These are phyloP conservation scores for Sonneratia alba DNA, from an alignment of 345 rosid genomes.

Conservation along the genomic window DNA sequence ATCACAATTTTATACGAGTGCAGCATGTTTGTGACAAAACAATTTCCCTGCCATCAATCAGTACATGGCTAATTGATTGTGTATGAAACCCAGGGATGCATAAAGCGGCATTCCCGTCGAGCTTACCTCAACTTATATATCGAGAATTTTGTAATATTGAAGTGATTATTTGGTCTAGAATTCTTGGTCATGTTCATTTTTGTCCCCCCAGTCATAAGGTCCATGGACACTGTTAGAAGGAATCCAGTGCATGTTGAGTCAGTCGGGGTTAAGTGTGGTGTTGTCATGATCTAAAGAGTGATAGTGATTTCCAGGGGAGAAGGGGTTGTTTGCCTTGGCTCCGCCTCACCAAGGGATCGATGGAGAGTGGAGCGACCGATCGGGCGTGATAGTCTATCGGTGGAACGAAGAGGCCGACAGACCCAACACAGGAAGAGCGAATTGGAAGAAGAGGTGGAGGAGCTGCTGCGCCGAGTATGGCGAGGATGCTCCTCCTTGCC, in stretches of 20 bases:
- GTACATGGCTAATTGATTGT: no score
- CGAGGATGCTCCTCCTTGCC: constrained; percentile 50
- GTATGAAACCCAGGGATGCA: not conserved
- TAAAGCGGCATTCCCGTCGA: not conserved
- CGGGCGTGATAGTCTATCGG: constrained; percentile 49
- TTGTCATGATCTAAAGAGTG: not conserved
- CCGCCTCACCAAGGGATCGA: constrained; percentile 65
- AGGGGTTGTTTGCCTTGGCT: constrained; percentile 41
- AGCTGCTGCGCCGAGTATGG: constrained; percentile 44
- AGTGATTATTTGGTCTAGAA: not conserved
- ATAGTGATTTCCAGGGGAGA: constrained; percentile 28
- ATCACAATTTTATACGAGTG: no score
- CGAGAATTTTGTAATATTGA: not conserved
- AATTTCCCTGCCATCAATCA: no score
- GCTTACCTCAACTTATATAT: not conserved
- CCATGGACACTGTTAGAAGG: not conserved
- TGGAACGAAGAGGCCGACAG: constrained; percentile 43
- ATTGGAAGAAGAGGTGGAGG: constrained; percentile 58
- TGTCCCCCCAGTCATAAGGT: no score
- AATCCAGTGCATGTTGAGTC: not conserved
- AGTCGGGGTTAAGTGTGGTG: not conserved
- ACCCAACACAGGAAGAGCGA: constrained; percentile 38
- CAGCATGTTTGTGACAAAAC: no score
- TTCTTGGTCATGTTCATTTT: not conserved
- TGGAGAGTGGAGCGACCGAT: constrained; percentile 47